Evolutionary conservation across 1,139 yeast species (phyloP), one percentile per base, ranked within the genome.

Genomic region (Sugiyamaella neomexicana): DNA sequence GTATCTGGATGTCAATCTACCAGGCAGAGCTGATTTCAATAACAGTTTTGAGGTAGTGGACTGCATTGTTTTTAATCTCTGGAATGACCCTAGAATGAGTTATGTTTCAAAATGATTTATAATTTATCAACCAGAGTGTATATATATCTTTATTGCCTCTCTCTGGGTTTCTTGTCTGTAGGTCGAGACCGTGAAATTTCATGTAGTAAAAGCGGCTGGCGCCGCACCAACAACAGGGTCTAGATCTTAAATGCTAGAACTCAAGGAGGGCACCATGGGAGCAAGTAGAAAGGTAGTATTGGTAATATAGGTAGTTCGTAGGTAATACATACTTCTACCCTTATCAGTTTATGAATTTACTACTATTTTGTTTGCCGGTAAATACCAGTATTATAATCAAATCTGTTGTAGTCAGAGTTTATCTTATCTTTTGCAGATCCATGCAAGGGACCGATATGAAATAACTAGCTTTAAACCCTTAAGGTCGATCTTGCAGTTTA

Each of bases 181-280:
- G 27, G 34, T 17, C 17, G 7, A 17, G 13, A 27, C 27, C 10
- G 36, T 37, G 38, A 37, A 34, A 45, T 45, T 25, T 45, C 38
- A 34, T 31, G 36, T 13, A 34, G 13, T 17, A 29, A 10, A 43
- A n/a, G 47, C 47, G 47, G 47, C 47, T 25, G n/a, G 32, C 32
- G 38, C 13, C 41, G 39, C 39, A 36, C 9, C 2, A 8, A 29
- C n/a, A 5, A 5, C 34, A 36, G 17, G 39, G 39, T 36, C 39
- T 36, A 36, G 39, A 36, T 36, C 39, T n/a, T 34, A 12, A n/a
- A n/a, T n/a, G n/a, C n/a, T n/a, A n/a, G n/a, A n/a, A n/a, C n/a
- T n/a, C n/a, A n/a, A n/a, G n/a, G n/a, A n/a, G n/a, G n/a, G n/a
- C n/a, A n/a, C n/a, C n/a, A n/a, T n/a, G n/a, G n/a, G n/a, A n/a